These are phyloP conservation scores for Linum tenue DNA, from an alignment of 345 rosid genomes.

Conservation along the genomic window DNA sequence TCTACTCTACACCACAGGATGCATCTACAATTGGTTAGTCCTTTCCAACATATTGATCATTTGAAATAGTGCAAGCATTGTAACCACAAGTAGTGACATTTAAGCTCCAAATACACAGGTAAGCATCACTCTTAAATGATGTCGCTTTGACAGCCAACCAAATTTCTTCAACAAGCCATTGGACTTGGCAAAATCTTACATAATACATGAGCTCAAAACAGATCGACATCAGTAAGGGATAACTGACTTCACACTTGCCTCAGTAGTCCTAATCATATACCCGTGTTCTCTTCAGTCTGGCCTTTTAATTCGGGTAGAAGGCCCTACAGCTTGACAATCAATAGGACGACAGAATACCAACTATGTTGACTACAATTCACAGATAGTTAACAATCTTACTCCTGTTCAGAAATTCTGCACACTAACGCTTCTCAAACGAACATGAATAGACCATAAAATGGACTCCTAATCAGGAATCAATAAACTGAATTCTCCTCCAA, in stretches of 20 bases:
- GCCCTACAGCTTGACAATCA: neutral
- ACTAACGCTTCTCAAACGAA: neutral
- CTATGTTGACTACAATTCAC: neutral
- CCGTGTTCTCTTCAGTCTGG: neutral
- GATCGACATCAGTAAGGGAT: neutral
- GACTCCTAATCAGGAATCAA: neutral
- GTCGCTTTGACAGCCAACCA: neutral
- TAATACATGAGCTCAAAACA: neutral
- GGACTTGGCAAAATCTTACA: neutral
- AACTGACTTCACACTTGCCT: neutral
- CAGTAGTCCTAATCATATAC: neutral
- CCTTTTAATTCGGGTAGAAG: neutral
- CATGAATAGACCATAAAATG: no score
- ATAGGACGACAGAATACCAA: neutral
- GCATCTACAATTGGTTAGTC: neutral
- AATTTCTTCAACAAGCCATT: neutral
- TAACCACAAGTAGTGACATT: neutral
- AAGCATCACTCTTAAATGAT: neutral
- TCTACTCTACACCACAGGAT: no score
- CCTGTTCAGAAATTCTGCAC: neutral
- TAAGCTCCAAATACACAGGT: neutral
- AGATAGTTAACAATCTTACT: neutral
- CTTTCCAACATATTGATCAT: neutral
- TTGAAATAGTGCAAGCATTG: neutral
- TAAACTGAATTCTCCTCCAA: neutral